These are phyloP conservation scores for Fusarium chuoi DNA, from an alignment of 2,329 filamentous ascomycete species.

Conservation along the genomic window DNA sequence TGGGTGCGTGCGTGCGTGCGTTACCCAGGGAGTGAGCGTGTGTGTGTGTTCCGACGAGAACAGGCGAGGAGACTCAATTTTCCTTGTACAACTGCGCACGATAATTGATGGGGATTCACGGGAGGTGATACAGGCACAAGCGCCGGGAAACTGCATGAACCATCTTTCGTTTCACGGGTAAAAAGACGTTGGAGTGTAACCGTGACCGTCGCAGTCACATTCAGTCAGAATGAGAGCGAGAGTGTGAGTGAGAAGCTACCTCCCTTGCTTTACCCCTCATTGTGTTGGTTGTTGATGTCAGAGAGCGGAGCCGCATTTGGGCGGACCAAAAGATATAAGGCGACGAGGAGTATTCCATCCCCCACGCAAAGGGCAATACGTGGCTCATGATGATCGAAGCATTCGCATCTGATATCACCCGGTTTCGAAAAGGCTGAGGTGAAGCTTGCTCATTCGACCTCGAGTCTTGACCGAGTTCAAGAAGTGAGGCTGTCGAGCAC, in stretches of 20 bases:
- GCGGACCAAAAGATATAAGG: slow-evolving; percentile 15
- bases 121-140: slow-evolving; percentile 2
- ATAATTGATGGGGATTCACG: neutral
- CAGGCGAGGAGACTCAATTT: neutral
- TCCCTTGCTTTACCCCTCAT: neutral
- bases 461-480: neutral
- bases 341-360: neutral
- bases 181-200: neutral
- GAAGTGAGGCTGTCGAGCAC: neutral
- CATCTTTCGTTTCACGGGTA: neutral
- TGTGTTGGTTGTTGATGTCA: neutral
- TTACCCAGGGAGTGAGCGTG: neutral
- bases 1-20: neutral
- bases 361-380: neutral
- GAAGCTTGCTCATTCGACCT: neutral
- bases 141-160: slow-evolving; percentile 1
- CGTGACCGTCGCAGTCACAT: neutral
- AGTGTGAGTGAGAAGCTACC: neutral
- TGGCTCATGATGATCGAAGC: neutral
- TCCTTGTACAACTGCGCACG: neutral
- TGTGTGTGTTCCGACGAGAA: neutral
- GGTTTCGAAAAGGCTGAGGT: neutral
- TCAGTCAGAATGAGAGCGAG: neutral
- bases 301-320: slow-evolving; percentile 2
- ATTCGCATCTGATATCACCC: neutral